A percentile compares a stretch with the other conserved stretches of the same genome.
These are phyloP conservation scores for Neoboletus magnificus DNA, from an alignment of 768 basidiomycete species.

Conservation along the genomic window DNA sequence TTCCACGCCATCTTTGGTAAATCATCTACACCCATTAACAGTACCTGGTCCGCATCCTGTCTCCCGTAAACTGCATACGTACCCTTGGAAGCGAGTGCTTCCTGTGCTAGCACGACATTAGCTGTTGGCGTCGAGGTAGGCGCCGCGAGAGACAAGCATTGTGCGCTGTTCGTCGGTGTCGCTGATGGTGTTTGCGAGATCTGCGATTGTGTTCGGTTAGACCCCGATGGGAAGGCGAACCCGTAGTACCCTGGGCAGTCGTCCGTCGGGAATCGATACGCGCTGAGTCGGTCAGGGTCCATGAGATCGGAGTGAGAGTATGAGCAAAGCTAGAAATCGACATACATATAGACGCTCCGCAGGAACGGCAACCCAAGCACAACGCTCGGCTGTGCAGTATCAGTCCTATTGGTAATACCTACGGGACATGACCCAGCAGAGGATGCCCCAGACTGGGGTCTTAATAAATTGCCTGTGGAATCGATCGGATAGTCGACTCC, in stretches of 20 bases:
- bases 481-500: constrained; percentile 33
- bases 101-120: constrained; percentile 14
- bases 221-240: constrained; percentile 28
- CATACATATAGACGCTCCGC: constrained; percentile 32
- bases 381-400: constrained; percentile 11
- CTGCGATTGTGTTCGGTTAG: constrained; percentile 27
- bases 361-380: constrained; percentile 28
- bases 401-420: constrained; percentile 15
- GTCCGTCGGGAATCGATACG: constrained; percentile 32
- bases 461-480: constrained; percentile 19
- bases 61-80: constrained; percentile 17
- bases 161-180: constrained; percentile 25
- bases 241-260: constrained; percentile 31
- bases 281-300: constrained; percentile 8
- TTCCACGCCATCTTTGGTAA: constrained; percentile 22
- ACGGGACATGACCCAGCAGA: constrained; percentile 16
- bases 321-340: not conserved
- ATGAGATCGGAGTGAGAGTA: not conserved
- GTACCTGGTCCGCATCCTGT: constrained; percentile 2
- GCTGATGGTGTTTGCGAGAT: constrained; percentile 28
- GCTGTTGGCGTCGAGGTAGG: constrained; percentile 30
- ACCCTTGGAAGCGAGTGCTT: not conserved
- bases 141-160: constrained; percentile 22
- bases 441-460: not conserved
- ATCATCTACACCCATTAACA: constrained; percentile 13